phyloP scores from a whole-genome alignment of 495 filamentous ascomycete species.

The Tuber aestivum region DNA sequence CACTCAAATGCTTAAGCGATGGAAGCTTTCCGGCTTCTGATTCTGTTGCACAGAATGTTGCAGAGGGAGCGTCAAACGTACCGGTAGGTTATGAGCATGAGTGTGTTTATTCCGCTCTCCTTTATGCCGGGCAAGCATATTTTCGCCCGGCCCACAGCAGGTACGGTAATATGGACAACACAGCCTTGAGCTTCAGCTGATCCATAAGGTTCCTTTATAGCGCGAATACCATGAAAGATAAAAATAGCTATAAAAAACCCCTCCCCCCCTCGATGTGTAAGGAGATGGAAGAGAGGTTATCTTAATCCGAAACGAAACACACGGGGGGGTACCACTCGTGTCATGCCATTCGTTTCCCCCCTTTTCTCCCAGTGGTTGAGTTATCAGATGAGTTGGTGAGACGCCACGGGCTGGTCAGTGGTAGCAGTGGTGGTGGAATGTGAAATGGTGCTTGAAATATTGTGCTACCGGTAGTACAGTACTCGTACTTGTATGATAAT shows the following conservation, averaged over 20 bases:
- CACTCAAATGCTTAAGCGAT: conserved; percentile 2
- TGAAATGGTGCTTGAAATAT: no score
- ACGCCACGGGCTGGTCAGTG: background rate
- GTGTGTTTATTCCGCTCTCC: background rate
- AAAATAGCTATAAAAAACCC: background rate
- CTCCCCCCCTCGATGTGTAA: background rate
- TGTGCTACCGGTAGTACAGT: no score
- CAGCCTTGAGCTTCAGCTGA: background rate
- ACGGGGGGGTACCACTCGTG: no score
- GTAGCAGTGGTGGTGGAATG: background rate
- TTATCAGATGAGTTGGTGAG: background rate
- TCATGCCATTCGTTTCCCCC: background rate
- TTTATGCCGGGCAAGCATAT: background rate
- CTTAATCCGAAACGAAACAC: background rate
- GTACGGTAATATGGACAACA: background rate
- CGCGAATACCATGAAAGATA: background rate
- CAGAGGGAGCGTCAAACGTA: background rate
- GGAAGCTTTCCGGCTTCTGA: background rate
- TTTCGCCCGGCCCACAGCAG: background rate
- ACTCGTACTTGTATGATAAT: background rate
- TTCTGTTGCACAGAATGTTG: background rate
- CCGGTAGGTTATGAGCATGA: background rate
- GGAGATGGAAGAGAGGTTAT: background rate
- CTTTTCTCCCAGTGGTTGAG: background rate
- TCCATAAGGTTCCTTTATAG: background rate